A percentile compares a stretch with the other conserved stretches of the same genome.
phyloP scores from a whole-genome alignment of 495 filamentous ascomycete genomes.

The Hyaloscypha hepaticicola region DNA sequence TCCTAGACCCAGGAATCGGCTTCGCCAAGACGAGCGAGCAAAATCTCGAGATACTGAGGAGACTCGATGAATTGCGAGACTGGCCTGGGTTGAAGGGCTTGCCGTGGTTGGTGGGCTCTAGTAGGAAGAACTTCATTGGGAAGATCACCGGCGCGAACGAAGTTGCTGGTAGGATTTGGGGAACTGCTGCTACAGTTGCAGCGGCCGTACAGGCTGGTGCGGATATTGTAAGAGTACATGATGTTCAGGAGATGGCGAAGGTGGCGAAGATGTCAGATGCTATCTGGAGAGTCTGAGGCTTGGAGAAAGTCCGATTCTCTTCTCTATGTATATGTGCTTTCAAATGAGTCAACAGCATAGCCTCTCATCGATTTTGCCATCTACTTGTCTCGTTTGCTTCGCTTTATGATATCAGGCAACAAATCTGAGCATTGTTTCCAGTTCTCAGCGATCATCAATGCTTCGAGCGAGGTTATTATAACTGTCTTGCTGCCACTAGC shows the following conservation, averaged over 20 bases:
- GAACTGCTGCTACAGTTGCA: constrained; percentile 85
- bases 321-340: background rate
- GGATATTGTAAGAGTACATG: constrained; percentile 93
- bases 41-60: constrained; percentile 75
- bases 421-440: too few relatives aligned
- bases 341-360: too few relatives aligned
- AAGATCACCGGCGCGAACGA: constrained; percentile 68
- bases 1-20: constrained; percentile 90
- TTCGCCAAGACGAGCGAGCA: constrained; percentile 83
- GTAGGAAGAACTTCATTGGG: constrained; percentile 89
- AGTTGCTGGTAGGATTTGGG: constrained; percentile 66
- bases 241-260: constrained; percentile 85
- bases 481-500: too few relatives aligned
- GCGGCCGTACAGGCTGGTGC: constrained; percentile 89
- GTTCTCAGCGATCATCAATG: too few relatives aligned
- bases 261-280: constrained; percentile 90
- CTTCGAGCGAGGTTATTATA: too few relatives aligned
- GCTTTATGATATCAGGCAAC: too few relatives aligned
- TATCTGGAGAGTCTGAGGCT: constrained; percentile 58
- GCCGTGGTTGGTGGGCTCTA: constrained; percentile 88
- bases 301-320: background rate
- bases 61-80: constrained; percentile 59
- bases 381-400: too few relatives aligned
- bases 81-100: constrained; percentile 66
- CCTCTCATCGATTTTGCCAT: too few relatives aligned